Evolutionary conservation across 371 early-diverging fungal genomes (phyloP), one percentile per base, ranked within the genome.

Genomic region (Chytridium lagenaria): DNA sequence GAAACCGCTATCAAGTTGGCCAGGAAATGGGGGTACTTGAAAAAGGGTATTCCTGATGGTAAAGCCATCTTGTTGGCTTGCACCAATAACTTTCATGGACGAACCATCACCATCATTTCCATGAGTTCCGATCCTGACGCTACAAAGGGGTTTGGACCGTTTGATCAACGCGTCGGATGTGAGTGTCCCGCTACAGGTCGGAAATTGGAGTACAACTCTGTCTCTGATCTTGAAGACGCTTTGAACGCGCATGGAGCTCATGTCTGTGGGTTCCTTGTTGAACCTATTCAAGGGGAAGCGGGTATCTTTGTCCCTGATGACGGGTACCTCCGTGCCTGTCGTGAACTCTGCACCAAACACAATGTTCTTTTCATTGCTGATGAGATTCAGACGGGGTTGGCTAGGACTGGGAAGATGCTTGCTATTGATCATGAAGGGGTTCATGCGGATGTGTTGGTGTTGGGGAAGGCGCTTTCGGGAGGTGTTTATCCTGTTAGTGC

Each of bases 261-360:
- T 52, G 92, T 95, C 1, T 95, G 94, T 51, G 98, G 90, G 15
- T 96, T 98, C 85, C 86, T 99, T 68, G 93, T 98, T 26, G 99
- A 98, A 85, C 99, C 99, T 33, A 96, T 98, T 82, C 99, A 98
- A 84, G 99, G 99, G 73, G 99, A 98, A 87, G 98, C 98, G 33
- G 97, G 76, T 31, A 95, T 98, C 79, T 88, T 91, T 79, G 93
- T 97, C 1, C 97, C 99, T n/a, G 94, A 93, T 74, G 88, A 91
- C 0, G 98, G 95, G 12, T 98, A 96, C 83, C 84, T 98, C 63
- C 86, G 87, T 77, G 86, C 87, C 70, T 90, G 90, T 76, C 88
- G 91, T 72, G 93, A 92, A 23, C 88, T 97, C 49, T 98, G 98
- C 92, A 92, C 94, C 80, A 92, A 97, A 83, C 91, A 98, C 87